A percentile compares a stretch with the other conserved stretches of the same genome.
phyloP scores from a whole-genome alignment of 140 eudicot species.

The Anethum foeniculum region DNA sequence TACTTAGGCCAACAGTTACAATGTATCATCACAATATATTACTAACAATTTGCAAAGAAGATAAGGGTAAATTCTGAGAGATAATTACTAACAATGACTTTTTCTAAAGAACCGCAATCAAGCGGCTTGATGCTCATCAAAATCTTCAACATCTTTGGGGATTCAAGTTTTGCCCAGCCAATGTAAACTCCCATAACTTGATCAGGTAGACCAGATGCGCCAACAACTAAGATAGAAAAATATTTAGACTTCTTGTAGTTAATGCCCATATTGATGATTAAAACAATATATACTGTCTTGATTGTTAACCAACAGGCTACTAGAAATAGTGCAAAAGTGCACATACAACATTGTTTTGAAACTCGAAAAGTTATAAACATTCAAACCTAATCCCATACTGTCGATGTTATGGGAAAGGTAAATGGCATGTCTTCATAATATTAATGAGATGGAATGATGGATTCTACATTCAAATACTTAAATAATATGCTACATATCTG shows the following conservation, averaged over 20 bases:
- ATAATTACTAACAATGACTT: constrained; percentile 41
- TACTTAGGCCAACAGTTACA: not conserved
- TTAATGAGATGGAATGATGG: not conserved
- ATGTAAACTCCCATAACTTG: constrained; percentile 63
- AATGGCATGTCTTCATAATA: not conserved
- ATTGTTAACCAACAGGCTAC: not conserved
- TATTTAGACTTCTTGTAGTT: not conserved
- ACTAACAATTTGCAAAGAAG: not conserved
- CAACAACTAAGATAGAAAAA: constrained; percentile 27
- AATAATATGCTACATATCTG: not conserved
- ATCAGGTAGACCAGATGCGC: constrained; percentile 39
- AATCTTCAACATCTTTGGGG: constrained; percentile 28
- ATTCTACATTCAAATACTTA: not conserved
- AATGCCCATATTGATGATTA: not conserved
- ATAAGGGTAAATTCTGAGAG: not conserved
- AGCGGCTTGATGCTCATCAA: constrained; percentile 52
- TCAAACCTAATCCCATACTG: not conserved
- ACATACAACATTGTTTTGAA: not conserved
- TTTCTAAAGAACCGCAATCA: constrained; percentile 22
- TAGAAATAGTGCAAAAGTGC: not conserved
- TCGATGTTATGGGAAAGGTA: not conserved
- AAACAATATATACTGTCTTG: not conserved
- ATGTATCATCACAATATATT: not conserved
- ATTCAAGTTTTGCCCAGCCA: constrained; percentile 60
- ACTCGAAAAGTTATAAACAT: not conserved